Evolutionary conservation across 2,329 filamentous ascomycete species (phyloP), one percentile per base, ranked within the genome.

Genomic region (Pseudocercospora eumusae): DNA sequence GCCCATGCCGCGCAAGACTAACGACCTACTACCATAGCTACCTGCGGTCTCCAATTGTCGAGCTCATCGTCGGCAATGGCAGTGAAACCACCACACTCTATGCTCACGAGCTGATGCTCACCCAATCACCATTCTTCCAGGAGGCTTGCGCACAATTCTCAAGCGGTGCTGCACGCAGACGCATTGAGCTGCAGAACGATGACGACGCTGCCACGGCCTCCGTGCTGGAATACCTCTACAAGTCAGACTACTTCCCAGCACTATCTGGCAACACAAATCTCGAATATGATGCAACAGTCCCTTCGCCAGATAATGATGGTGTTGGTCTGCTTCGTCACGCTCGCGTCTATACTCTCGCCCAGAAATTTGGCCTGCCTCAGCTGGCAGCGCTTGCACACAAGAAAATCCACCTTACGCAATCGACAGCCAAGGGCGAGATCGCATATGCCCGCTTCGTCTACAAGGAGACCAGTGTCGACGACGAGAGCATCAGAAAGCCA

Each of bases 321-420:
- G 84, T 88, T 13, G 90, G 93, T 73, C 87, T 97, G 18, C 86
- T 97, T 64, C 91, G 90, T 72, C 93, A 97, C 75, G 93, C 93
- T 21, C 89, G 90, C 66, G 85, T 96, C 66, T 96, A 96, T 81
- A 96, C 91, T 0, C 82, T 97, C 23, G 92, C 91, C 23, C 89
- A 92, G 70, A 92, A 89, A 77, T 87, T 95, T 64, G 84, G 86
- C 44, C 79, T 82, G 18, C 79, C 79, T 0, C 80, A 81, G 9
- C 86, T 97, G 65, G 91, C 90, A 76, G 85, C 82, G 18, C 86
- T 96, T 27, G 89, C 92, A 2, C 90, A 90, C 74, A 87, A 86
- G 74, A 97, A 97, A 82, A 96, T 97, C 71, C 92, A 96, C 81
- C 91, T 91, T 75, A 90, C 96, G 71, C 89, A 92, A 73, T 91